Conservation (phyloP, 1,284 basidiomycete species). For the Cutaneotrichosporon cavernicola region DNA sequence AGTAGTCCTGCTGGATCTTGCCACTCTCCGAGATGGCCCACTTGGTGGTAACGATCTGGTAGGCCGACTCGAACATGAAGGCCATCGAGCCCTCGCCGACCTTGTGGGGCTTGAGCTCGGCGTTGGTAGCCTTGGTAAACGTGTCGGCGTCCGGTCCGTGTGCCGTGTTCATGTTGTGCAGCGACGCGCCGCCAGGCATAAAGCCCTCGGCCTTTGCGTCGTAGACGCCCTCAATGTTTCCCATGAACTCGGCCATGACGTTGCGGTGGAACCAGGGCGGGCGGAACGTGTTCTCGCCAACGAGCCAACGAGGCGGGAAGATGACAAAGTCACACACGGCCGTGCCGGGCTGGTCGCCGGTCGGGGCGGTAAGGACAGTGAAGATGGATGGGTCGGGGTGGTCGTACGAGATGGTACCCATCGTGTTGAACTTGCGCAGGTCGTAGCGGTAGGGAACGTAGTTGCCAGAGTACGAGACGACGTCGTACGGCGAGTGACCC, state of each 20-base stretch:
- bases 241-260: slow-evolving; percentile 43
- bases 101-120: slow-evolving; percentile 29
- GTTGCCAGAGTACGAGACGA: slow-evolving; percentile 69
- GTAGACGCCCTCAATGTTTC: slow-evolving; percentile 22
- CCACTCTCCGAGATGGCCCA: slow-evolving; percentile 37
- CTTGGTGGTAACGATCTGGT: slow-evolving; percentile 36
- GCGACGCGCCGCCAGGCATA: slow-evolving; percentile 32
- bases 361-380: slow-evolving; percentile 36
- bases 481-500: slow-evolving; percentile 53
- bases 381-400: slow-evolving; percentile 44
- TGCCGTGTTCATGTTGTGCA: slow-evolving; percentile 40
- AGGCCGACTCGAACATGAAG: slow-evolving; percentile 41
- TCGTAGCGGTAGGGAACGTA: slow-evolving; percentile 72
- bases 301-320: slow-evolving; percentile 31
- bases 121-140: slow-evolving; percentile 18
- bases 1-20: slow-evolving; percentile 37
- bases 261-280: slow-evolving; percentile 64
- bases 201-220: slow-evolving; percentile 33
- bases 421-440: slow-evolving; percentile 64
- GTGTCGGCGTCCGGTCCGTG: slow-evolving; percentile 36
- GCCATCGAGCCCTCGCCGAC: slow-evolving; percentile 32
- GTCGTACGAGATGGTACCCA: slow-evolving; percentile 63
- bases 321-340: slow-evolving; percentile 43
- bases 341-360: slow-evolving; percentile 61
- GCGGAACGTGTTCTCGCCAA: slow-evolving; percentile 45